Evolutionary conservation across 352 stramenopile species (phyloP).

Genomic region (Pythium graminicola): DNA sequence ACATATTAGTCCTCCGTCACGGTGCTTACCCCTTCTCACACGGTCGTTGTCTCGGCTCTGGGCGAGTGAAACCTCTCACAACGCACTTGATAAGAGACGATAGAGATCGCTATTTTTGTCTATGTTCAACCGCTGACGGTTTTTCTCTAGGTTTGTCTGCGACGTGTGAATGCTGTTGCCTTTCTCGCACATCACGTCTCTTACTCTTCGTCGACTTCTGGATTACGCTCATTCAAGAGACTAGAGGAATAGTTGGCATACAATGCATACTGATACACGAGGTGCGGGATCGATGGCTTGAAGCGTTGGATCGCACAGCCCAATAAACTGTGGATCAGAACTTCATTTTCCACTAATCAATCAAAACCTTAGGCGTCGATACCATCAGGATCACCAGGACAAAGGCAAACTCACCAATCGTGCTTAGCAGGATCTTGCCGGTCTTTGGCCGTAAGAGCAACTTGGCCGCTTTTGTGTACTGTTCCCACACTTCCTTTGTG

Average conservation of each 20-base stretch:
- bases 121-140: neutral
- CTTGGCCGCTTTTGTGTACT: constrained; percentile 68
- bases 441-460: constrained; percentile 50
- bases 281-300: constrained; percentile 88
- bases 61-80: neutral
- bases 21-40: too few relatives aligned
- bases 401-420: constrained; percentile 55
- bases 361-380: too few relatives aligned
- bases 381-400: neutral
- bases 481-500: constrained; percentile 88
- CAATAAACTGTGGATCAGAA: constrained; percentile 83
- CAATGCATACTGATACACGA: constrained; percentile 94
- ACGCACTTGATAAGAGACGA: neutral
- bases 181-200: neutral
- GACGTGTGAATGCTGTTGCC: constrained; percentile 6
- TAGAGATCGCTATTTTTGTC: neutral
- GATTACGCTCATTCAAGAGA: constrained; percentile 54
- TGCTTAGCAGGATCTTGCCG: constrained; percentile 84
- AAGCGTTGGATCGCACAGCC: constrained; percentile 59
- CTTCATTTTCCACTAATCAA: constrained; percentile 89
- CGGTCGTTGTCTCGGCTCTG: too few relatives aligned
- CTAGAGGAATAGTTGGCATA: constrained; percentile 88
- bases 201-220: constrained; percentile 48
- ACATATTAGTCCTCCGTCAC: too few relatives aligned
- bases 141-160: neutral